phyloP scores from a whole-genome alignment of 1,139 yeast species.

The Blastobotrys malaysiensis region DNA sequence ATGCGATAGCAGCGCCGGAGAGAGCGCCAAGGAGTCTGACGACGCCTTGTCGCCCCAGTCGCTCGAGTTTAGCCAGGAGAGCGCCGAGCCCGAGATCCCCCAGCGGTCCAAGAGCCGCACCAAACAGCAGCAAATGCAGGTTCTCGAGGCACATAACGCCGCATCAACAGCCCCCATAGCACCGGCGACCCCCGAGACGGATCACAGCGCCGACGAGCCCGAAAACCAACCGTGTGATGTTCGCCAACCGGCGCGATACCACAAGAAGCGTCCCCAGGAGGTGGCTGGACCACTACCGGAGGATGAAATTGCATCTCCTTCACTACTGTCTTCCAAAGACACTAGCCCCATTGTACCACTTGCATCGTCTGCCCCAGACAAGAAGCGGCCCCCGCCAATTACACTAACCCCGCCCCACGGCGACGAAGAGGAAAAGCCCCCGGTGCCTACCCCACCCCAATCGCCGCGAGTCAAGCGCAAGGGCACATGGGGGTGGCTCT shows the following conservation, averaged over 20 bases:
- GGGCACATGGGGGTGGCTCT: conserved; percentile 26
- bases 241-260: background rate
- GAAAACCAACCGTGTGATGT: background rate
- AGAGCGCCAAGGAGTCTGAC: background rate
- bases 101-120: background rate
- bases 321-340: background rate
- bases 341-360: conserved; percentile 2
- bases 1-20: background rate
- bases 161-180: background rate
- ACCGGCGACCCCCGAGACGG: no score
- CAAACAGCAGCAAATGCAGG: background rate
- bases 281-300: background rate
- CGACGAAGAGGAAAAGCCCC: background rate
- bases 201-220: no score
- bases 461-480: conserved; percentile 15
- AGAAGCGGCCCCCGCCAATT: conserved; percentile 2
- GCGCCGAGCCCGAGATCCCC: background rate
- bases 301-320: background rate
- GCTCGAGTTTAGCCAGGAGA: background rate
- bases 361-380: conserved; percentile 1
- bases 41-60: background rate
- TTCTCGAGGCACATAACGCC: background rate
- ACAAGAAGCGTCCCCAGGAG: background rate
- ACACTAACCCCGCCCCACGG: background rate
- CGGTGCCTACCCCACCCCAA: conserved; percentile 3